Base-by-base conservation (phyloP, 2,329 filamentous ascomycete genomes). In the Cladophialophora chaetospira region DNA sequence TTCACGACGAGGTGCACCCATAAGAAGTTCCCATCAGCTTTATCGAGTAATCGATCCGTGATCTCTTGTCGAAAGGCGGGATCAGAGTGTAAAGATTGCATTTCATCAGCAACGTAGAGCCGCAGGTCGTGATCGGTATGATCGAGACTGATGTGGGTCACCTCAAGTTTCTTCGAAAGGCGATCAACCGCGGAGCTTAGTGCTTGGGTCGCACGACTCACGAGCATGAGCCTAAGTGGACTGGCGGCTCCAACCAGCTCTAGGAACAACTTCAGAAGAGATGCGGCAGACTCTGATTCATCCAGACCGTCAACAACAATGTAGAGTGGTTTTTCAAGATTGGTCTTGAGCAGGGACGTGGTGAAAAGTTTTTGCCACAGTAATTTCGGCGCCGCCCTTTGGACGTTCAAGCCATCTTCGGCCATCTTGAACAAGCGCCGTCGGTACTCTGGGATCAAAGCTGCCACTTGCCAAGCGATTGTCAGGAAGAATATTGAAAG, bases 291-390 rank as follows among this genome's bases (percentile, higher is more conserved):
- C 19, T 72, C 67, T 15, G 65, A 65, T 43, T 77, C 72, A 45
- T 76, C 72, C 2, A 76, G 23, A 1, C 66, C 73, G 63, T 76
- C 73, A 45, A 75, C 69, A 8, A 76, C 58, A 70, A 70, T 71
- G 57, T 72, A 74, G 2, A 75, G 17, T 1, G 70, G 65, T 4
- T 53, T 15, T 4, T 49, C 5, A 1, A 60, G 19, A 4, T 63
- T 40, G 26, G 67, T 61, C 10, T 63, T 63, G 55, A 69, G 70
- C 9, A 75, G 56, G 21, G 65, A 63, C 4, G 63, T 63, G 25
- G 60, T 61, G 58, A 72, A 75, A 0, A 71, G 50, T 25, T 55
- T 66, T 10, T 71, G 59, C 71, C 70, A 77, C 2, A 71, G 62
- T 4, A 45, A 61, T 23, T 53, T 53, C 0, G 63, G 11, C 36